Evolutionary conservation across 768 basidiomycete species (phyloP).

Genomic region (Sarcodon aspratus): DNA sequence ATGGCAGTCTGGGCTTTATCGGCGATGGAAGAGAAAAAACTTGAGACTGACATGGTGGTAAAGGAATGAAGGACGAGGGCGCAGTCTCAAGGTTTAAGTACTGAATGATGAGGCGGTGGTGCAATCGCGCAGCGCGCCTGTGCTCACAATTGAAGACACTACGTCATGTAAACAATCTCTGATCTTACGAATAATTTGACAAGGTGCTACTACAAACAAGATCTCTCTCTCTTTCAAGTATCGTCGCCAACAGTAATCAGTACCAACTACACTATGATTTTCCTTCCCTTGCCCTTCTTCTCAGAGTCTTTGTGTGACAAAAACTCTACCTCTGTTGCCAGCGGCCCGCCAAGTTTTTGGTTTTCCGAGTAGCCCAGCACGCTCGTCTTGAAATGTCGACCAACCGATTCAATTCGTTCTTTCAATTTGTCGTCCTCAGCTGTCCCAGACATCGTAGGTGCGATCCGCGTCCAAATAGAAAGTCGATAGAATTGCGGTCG

Average conservation of each 20-base stretch:
- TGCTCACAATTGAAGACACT: conserved; percentile 2
- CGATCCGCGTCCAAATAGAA: conserved; percentile 93
- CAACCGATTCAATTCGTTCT: conserved; percentile 76
- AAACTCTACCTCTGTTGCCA: conserved; percentile 93
- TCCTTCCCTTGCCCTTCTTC: conserved; percentile 80
- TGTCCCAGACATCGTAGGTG: conserved; percentile 33
- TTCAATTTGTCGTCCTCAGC: conserved; percentile 47
- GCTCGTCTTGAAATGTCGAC: conserved; percentile 81
- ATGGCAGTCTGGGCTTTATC: conserved; percentile 72
- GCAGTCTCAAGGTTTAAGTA: neutral
- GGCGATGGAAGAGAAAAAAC: conserved; percentile 54
- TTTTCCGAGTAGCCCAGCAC: conserved; percentile 74
- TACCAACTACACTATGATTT: conserved; percentile 58
- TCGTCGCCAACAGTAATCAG: neutral
- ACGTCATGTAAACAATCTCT: conserved; percentile 12
- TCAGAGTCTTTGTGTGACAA: conserved; percentile 91
- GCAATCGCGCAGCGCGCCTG: neutral
- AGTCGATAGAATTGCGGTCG: conserved; percentile 93
- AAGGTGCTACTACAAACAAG: conserved; percentile 10
- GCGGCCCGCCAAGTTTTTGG: conserved; percentile 71
- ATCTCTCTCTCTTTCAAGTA: neutral
- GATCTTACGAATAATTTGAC: conserved; percentile 2
- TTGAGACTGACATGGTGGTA: conserved; percentile 26
- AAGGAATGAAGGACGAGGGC: conserved; percentile 5
- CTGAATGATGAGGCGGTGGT: neutral